Evolutionary conservation across 140 eudicot species (phyloP), one percentile per base, ranked within the genome.

Genomic region (Oenanthe javanica): DNA sequence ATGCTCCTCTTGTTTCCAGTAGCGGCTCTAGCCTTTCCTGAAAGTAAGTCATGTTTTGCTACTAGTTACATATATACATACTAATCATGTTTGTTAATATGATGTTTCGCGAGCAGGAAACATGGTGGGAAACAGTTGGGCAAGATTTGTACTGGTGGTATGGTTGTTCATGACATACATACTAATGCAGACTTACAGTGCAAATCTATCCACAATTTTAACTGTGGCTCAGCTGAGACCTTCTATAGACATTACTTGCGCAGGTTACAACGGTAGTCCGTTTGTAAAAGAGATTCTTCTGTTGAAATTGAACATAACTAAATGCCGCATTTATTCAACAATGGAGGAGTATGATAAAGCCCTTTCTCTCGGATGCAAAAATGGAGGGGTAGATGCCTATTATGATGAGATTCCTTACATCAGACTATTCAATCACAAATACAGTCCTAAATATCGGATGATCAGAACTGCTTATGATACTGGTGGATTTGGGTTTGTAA

Each of bases 91-190:
- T 54, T 0, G 2, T 5, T 55, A 6, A 55, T 55, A 16, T 1
- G 23, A 55, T 18, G 0, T 55, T 55, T 18, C 19, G 1, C 23
- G 23, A 4, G 48, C 78, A 88, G 91, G 86, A 51, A 79, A 80
- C 57, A 81, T 75, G 76, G 87, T 88, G 48, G 72, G 52, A 27
- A 89, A 78, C 64, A 83, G 38, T 9, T 89, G 87, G 93, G 77
- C 93, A 0, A 75, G 78, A 47, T 78, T 86, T 38, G 90, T 86
- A 82, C 16, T 89, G 79, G 84, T 86, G 3, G 59, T 83, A 40
- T 89, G 93, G 93, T 12, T 87, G 38, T 86, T 84, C 63, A 79
- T 84, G 88, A 90, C 86, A 31, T 84, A 79, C 78, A 80, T 86
- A 47, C 77, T 88, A 15, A 86, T 82, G 85, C 88, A 84, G 71